Percentiles rank a stretch among this genome's conserved stretches.
Evolutionary conservation across 495 filamentous ascomycete species (phyloP).

Genomic region (Copromyces sp.): DNA sequence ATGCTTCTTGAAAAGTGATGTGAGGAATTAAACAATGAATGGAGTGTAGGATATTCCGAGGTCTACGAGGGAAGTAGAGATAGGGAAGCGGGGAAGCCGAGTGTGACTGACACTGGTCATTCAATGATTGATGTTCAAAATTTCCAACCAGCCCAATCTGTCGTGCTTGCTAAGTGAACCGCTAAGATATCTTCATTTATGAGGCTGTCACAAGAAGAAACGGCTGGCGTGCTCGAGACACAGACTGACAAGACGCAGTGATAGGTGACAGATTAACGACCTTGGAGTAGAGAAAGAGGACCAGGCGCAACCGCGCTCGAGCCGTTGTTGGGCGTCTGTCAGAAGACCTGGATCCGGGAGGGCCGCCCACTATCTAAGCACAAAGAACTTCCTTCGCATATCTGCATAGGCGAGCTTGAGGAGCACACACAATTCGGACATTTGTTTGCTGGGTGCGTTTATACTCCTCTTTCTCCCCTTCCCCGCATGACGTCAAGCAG

Average conservation of each 20-base stretch:
- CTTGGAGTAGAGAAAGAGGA: too few relatives aligned
- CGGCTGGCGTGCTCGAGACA: neutral
- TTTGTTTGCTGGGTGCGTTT: neutral
- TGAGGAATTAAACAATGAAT: neutral
- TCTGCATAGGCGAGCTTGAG: neutral
- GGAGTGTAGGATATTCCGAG: neutral
- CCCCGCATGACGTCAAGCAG: neutral
- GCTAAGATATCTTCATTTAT: neutral
- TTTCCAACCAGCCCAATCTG: neutral
- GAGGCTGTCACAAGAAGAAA: neutral
- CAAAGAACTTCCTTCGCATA: neutral
- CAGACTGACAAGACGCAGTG: neutral
- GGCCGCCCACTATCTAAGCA: neutral
- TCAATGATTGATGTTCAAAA: neutral
- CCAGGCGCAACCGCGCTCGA: neutral
- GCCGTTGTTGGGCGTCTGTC: neutral
- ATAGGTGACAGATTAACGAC: neutral
- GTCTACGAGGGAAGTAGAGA: neutral
- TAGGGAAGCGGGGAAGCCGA: neutral
- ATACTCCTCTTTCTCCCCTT: neutral
- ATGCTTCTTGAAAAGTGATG: neutral
- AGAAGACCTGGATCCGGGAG: neutral
- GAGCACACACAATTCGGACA: neutral
- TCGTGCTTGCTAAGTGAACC: neutral
- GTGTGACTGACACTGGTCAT: neutral